Evolutionary conservation across 2,329 filamentous ascomycete genomes (phyloP), one percentile per base, ranked within the genome.

Genomic region (Alternaria atra): DNA sequence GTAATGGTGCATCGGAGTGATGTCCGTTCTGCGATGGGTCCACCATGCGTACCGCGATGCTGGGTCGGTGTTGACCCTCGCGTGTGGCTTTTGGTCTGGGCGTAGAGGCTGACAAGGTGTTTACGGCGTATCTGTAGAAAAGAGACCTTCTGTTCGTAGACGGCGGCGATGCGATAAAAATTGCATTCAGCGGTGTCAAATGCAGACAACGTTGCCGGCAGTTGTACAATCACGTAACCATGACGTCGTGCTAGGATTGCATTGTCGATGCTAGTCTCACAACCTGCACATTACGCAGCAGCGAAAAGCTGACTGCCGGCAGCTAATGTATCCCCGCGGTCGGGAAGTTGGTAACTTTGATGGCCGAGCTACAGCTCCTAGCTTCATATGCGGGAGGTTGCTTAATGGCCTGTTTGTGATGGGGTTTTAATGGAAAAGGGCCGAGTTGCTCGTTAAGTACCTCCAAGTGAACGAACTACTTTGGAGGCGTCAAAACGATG

Each of bases 1-100:
- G 64, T 58, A 64, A 47, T 52, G 37, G 23, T 65, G 55, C 63
- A 59, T 65, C 63, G 60, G 64, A 47, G 61, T 37, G 25, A 53
- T 44, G 55, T 48, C 66, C 64, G 51, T 42, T 56, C 62, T 67
- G 42, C 37, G 43, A 44, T 47, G 59, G 63, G 56, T 32, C 44
- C 51, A 58, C 42, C 40, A 34, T 60, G 55, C 48, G 58, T 52
- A 51, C 66, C 69, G 65, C 44, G 47, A 48, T 44, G 37, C 52
- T 59, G 67, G 64, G 58, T 65, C 58, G 29, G 29, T 42, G 42
- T 46, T 44, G 55, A 27, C 51, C 15, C 47, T 55, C 32, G 52
- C 47, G 55, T 39, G 61, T 54, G 32, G 55, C 40, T 52, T 52
- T 37, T 27, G 47, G 44, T 42, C 34, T 25, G 48, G 37, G 39